Evolutionary conservation across 345 rosid species (phyloP).

Genomic region (Noccaea caerulescens): DNA sequence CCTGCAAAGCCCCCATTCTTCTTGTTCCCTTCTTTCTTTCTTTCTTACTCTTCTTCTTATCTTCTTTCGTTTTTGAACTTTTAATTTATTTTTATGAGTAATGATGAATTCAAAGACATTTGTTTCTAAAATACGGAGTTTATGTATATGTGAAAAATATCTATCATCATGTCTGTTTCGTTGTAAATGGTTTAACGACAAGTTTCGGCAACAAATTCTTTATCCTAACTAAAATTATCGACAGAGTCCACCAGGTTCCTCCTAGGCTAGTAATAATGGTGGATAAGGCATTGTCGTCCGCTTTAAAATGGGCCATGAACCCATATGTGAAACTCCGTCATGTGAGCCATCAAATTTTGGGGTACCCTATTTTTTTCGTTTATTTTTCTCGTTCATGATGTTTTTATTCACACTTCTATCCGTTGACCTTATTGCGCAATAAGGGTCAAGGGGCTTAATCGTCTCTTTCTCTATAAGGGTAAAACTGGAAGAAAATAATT

Average conservation of each 20-base stretch:
- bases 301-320: conserved; percentile 42
- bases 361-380: conserved; percentile 29
- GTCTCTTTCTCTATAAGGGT: not conserved
- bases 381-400: not conserved
- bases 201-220: too few species aligned
- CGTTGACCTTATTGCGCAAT: not conserved
- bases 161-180: too few species aligned
- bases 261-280: conserved; percentile 36
- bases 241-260: conserved; percentile 30
- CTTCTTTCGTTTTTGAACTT: conserved; percentile 14
- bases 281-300: conserved; percentile 36
- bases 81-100: not conserved
- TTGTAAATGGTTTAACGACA: too few species aligned
- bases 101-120: not conserved
- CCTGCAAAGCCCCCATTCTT: conserved; percentile 24
- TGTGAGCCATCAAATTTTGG: conserved; percentile 42
- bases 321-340: conserved; percentile 30
- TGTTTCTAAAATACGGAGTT: not conserved
- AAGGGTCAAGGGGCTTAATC: conserved; percentile 11
- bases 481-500: not conserved
- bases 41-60: conserved; percentile 36
- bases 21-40: conserved; percentile 37
- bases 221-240: not conserved
- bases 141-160: too few species aligned
- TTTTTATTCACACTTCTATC: conserved; percentile 19